phyloP scores from a whole-genome alignment of 495 filamentous ascomycete species.

The Daldinia vernicosa region DNA sequence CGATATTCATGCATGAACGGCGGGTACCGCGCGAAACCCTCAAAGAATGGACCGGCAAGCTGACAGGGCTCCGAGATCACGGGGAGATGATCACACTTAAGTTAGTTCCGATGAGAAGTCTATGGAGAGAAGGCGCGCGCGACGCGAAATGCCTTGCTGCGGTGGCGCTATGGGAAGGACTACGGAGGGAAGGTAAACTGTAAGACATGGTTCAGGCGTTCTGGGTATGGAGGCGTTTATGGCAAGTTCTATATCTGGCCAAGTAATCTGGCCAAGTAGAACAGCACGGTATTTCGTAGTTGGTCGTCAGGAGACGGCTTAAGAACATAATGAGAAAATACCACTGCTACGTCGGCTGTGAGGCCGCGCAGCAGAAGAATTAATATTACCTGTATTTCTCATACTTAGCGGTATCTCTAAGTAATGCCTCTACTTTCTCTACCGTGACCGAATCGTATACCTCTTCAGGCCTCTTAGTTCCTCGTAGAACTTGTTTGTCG shows the following conservation, averaged over 20 bases:
- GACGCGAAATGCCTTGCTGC: slow-evolving; percentile 85
- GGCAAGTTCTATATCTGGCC: not conserved
- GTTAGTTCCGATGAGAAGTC: slow-evolving; percentile 72
- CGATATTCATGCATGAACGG: slow-evolving; percentile 78
- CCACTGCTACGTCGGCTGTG: not conserved
- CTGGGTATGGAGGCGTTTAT: not conserved
- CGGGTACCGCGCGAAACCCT: slow-evolving; percentile 69
- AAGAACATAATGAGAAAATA: not conserved
- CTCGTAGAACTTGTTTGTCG: slow-evolving; percentile 80
- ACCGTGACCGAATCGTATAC: slow-evolving; percentile 74
- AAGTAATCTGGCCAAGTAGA: not conserved
- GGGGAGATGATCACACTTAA: slow-evolving; percentile 85
- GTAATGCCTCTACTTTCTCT: slow-evolving; percentile 68
- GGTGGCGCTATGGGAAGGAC: slow-evolving; percentile 77
- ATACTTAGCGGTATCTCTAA: slow-evolving; percentile 57
- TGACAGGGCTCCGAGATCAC: slow-evolving; percentile 79
- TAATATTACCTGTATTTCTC: slow-evolving; percentile 46
- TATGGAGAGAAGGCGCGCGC: slow-evolving; percentile 79
- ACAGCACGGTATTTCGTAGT: not conserved
- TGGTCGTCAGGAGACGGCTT: not conserved
- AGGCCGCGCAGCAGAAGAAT: slow-evolving; percentile 3
- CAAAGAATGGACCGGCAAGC: slow-evolving; percentile 73
- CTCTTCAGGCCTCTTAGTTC: slow-evolving; percentile 70
- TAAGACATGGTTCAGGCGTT: slow-evolving; percentile 39
- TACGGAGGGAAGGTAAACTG: slow-evolving; percentile 72